These are phyloP conservation scores for Coelastrella sp. DNA, from an alignment of 139 green algal species.

Conservation along the genomic window DNA sequence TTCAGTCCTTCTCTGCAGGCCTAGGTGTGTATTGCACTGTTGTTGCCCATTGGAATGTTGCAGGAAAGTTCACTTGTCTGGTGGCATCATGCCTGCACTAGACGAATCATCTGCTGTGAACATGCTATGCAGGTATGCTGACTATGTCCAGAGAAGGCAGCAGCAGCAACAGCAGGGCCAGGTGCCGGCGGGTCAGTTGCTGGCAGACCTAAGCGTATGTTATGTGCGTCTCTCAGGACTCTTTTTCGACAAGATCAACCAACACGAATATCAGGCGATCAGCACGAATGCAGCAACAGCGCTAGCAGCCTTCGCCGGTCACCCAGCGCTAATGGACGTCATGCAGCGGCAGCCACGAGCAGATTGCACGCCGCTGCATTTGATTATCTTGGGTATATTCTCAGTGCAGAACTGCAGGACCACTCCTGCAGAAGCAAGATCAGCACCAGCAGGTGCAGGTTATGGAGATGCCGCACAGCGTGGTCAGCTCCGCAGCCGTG, in stretches of 20 bases:
- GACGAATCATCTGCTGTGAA: not conserved
- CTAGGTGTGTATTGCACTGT: too few relatives aligned
- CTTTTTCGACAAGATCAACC: slow-evolving; percentile 74
- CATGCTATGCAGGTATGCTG: not conserved
- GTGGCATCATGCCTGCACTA: too few relatives aligned
- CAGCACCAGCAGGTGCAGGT: slow-evolving; percentile 20
- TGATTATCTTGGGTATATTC: slow-evolving; percentile 61
- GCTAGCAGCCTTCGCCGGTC: slow-evolving; percentile 39
- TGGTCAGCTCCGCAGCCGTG: not conserved
- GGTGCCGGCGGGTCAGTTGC: slow-evolving; percentile 1
- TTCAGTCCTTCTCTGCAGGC: too few relatives aligned
- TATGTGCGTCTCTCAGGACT: slow-evolving; percentile 71
- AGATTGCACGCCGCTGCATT: slow-evolving; percentile 60
- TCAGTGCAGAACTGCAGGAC: slow-evolving; percentile 6
- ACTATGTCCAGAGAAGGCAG: not conserved
- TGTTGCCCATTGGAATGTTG: too few relatives aligned
- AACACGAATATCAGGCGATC: slow-evolving; percentile 59
- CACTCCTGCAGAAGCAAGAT: not conserved
- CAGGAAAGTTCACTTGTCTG: too few relatives aligned
- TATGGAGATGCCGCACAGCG: slow-evolving; percentile 24
- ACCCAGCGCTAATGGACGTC: not conserved
- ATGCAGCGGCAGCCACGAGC: slow-evolving; percentile 16
- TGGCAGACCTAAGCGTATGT: slow-evolving; percentile 48
- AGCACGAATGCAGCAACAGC: slow-evolving; percentile 42
- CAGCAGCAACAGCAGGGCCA: slow-evolving; percentile 35